Evolutionary conservation across 1,284 basidiomycete genomes (phyloP), one percentile per base, ranked within the genome.

Genomic region (Tranzscheliella williamsii): DNA sequence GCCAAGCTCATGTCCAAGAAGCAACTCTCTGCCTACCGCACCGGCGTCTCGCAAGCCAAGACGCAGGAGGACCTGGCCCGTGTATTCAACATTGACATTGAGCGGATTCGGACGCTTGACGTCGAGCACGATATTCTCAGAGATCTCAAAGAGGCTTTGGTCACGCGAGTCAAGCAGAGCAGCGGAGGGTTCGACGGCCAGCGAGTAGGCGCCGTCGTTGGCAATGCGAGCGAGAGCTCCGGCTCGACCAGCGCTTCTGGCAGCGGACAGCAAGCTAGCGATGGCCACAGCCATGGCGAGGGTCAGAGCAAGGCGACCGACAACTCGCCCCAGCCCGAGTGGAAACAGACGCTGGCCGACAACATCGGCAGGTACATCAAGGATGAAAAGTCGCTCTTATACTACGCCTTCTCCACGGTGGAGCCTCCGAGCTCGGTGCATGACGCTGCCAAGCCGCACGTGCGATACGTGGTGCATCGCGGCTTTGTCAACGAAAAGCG

Each of bases 401-500:
- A 73, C 42, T 74, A 75, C 48, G 67, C 70, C 8, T 54, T 78
- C 20, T 58, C 76, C 6, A 67, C 69, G 15, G 54, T 57, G 37
- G 61, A 69, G 20, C 30, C 45, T 4, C 46, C 56, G 12, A 48
- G 23, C 11, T 56, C 52, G 16, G 56, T 73, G 2, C 72, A 67
- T 30, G 67, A 67, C 35, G 50, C 61, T 2, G 61, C 61, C 30
- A 64, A 64, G 39, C 54, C 61, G 9, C 61, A 64, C 23, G 61
- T 64, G 1, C 57, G 77, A 5, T 77, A 74, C 48, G 75, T 79
- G 23, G 75, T 79, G 4, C 78, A 79, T 52, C 73, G 78, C 15
- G 78, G 78, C 1, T 78, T 79, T 37, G 70, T 76, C 40, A 78
- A 79, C 64, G 73, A 78, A 51, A 63, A 74, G 53, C 75, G 65